phyloP scores from a whole-genome alignment of 345 rosid species.

The Hibiscus syriacus region DNA sequence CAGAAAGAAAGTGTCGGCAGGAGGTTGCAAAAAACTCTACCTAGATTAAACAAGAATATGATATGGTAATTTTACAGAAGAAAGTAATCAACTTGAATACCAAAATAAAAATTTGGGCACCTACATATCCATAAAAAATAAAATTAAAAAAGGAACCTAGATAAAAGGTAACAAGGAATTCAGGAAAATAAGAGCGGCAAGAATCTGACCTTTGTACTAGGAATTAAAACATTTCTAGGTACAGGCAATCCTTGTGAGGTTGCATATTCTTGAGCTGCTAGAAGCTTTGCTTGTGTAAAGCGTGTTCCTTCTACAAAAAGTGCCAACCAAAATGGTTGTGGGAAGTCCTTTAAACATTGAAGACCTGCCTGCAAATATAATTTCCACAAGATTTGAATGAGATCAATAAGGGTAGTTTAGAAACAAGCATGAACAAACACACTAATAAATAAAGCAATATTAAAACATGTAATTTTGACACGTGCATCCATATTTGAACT shows the following conservation, averaged over 20 bases:
- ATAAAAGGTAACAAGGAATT: slow-evolving; percentile 20
- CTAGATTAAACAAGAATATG: neutral
- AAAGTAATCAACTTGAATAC: neutral
- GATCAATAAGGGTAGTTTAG: neutral
- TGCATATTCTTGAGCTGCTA: slow-evolving; percentile 93
- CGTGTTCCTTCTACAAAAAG: slow-evolving; percentile 99
- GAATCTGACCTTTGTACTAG: slow-evolving; percentile 80
- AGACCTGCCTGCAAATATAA: slow-evolving; percentile 73
- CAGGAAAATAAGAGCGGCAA: neutral
- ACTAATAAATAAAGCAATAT: neutral
- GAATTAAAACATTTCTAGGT: slow-evolving; percentile 90
- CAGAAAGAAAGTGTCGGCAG: neutral
- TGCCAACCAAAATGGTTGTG: slow-evolving; percentile 93
- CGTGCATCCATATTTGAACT: neutral
- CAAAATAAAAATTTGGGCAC: too few relatives aligned
- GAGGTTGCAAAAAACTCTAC: neutral
- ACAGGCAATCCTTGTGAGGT: slow-evolving; percentile 69
- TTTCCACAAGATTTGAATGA: slow-evolving; percentile 19
- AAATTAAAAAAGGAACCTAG: too few relatives aligned
- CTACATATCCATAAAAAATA: too few relatives aligned
- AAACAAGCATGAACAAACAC: neutral
- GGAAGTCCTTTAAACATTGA: slow-evolving; percentile 68
- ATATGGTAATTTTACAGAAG: neutral
- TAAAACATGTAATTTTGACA: neutral
- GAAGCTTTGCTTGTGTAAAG: slow-evolving; percentile 85